phyloP scores from a whole-genome alignment of 805 yeast genomes.

The Ascoidea rubescens region DNA sequence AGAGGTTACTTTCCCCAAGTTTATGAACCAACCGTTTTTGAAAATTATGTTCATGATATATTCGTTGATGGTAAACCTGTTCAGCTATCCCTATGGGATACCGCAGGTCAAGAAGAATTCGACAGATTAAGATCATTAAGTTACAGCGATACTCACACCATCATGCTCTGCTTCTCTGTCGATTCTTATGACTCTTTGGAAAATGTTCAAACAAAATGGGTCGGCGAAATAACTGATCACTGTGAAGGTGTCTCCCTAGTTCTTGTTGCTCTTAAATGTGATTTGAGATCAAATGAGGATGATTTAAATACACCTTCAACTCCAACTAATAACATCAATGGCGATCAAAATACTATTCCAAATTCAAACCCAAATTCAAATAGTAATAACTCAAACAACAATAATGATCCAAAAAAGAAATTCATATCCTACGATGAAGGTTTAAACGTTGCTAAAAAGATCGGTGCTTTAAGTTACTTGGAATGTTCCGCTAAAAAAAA shows the following conservation, averaged over 20 bases:
- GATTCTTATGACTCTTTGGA: constrained; percentile 91
- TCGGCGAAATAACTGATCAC: constrained; percentile 90
- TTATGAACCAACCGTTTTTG: constrained; percentile 96
- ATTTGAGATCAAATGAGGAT: constrained; percentile 61
- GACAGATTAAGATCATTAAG: constrained; percentile 86
- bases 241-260: constrained; percentile 94
- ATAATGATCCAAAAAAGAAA: constrained; percentile 23
- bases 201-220: constrained; percentile 94
- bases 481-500: constrained; percentile 96
- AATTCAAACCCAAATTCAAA: no score
- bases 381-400: constrained; percentile 20
- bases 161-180: constrained; percentile 90
- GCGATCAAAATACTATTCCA: no score
- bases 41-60: constrained; percentile 92
- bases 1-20: constrained; percentile 97
- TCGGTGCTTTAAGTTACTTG: constrained; percentile 87
- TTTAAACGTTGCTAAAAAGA: constrained; percentile 76
- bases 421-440: constrained; percentile 89
- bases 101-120: constrained; percentile 98
- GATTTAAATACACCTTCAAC: constrained; percentile 25
- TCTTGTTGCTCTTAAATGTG: constrained; percentile 89
- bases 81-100: constrained; percentile 91
- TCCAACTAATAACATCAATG: constrained; percentile 11
- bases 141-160: constrained; percentile 91
- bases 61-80: constrained; percentile 90